Base-by-base conservation (phyloP, 441 rosid species). In the Pelargonium cotyledonis region DNA sequence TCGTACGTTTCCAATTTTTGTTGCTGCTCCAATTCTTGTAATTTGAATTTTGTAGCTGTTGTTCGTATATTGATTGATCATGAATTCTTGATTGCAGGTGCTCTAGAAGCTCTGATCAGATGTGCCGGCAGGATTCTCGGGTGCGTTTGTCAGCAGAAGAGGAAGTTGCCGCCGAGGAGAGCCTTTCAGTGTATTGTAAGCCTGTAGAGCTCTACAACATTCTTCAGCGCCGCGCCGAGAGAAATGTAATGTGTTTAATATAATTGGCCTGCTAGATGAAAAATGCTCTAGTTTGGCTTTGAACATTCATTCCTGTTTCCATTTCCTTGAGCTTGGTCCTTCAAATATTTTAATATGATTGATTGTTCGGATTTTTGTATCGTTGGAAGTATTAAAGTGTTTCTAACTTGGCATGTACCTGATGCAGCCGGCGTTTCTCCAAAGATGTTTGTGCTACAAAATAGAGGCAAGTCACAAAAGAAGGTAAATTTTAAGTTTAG, bases 141-240 rank as follows among this genome's bases (percentile, higher is more conserved):
- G 40, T 75, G 84, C 92, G 70, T 85, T 79, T 91, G 75, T 87
- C 97, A 15, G 89, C 85, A 8, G 97, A 92, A 75, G 95, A 95
- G 79, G 90, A 88, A 82, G 79, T 79, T 78, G 96, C 90, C 8
- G 97, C 97, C 41, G 98, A 91, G 68, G 99, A 91, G 81, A 90
- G 96, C 75, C 81, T 91, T 38, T 80, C 86, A 0, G 68, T 79
- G 19, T 95, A 90, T 76, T 95, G 98, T 90, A 92, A 92, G 82
- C 98, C 97, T 77, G 96, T 95, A 4, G 99, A 95, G 70, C 88
- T 95, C 72, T 92, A 92, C 85, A 95, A 95, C 74, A 90, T 90
- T 72, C 86, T 95, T 70, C 97, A 92, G 70, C 88, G 97, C n/a
- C 96, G 98, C 14, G 81, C 92, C 16, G 26, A 18, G 16, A 29